phyloP scores from a whole-genome alignment of 2,329 filamentous ascomycete species.

The Fusarium nematophilum region DNA sequence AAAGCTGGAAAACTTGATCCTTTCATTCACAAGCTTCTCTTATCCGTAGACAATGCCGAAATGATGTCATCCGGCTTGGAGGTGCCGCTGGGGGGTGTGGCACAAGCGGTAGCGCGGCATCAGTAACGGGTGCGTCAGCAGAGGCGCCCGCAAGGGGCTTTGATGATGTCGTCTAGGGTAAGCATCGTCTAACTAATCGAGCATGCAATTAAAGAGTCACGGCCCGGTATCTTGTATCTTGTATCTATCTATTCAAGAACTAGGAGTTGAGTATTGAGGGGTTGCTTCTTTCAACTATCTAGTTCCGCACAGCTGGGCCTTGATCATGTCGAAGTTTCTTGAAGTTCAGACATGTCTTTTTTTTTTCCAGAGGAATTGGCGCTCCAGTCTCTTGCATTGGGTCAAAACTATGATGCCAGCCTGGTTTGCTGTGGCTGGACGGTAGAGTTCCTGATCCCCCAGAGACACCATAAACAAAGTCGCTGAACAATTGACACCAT shows the following conservation, averaged over 20 bases:
- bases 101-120: slow-evolving; percentile 19
- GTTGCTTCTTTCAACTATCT: too few species aligned
- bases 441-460: too few species aligned
- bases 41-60: slow-evolving; percentile 12
- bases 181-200: slow-evolving; percentile 23
- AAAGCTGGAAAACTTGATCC: too few species aligned
- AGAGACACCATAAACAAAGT: too few species aligned
- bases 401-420: too few species aligned
- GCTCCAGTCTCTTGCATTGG: too few species aligned
- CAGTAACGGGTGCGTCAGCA: slow-evolving; percentile 30
- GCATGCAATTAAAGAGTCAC: slow-evolving; percentile 40
- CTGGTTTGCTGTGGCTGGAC: too few species aligned
- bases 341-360: too few species aligned
- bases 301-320: too few species aligned
- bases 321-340: too few species aligned
- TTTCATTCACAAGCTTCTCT: slow-evolving; percentile 1
- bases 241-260: neutral
- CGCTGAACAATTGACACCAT: too few species aligned
- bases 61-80: slow-evolving; percentile 32
- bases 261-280: slow-evolving; percentile 1
- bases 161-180: neutral
- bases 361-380: too few species aligned
- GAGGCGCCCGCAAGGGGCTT: neutral
- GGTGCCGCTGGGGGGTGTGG: slow-evolving; percentile 1
- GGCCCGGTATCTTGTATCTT: slow-evolving; percentile 1